Conservation (phyloP, 2,329 filamentous ascomycete genomes). For the Cercospora nicotianae region DNA sequence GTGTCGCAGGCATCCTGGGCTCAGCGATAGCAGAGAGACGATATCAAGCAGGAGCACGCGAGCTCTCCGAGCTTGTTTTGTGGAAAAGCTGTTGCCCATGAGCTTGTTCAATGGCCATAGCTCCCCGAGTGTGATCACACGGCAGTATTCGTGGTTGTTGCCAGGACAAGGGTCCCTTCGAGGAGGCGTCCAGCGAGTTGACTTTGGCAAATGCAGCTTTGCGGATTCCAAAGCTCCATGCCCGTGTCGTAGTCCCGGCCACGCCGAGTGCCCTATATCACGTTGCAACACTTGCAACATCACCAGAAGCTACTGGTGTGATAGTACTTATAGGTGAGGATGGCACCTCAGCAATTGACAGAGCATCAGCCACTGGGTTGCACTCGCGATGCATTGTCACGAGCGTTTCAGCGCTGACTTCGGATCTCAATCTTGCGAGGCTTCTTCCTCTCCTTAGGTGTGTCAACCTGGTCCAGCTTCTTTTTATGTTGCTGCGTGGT, state of each 20-base stretch:
- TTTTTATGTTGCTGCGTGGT: neutral
- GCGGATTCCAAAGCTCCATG: neutral
- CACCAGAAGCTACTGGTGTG: neutral
- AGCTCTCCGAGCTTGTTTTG: neutral
- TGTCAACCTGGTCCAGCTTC: neutral
- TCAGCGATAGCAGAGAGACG: neutral
- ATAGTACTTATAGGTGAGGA: neutral
- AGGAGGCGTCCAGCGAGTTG: neutral
- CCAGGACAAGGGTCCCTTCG: neutral
- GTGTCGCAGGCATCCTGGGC: neutral
- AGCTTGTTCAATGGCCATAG: neutral
- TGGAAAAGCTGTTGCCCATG: neutral
- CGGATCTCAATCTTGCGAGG: slow-evolving; percentile 27
- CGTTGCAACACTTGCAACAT: slow-evolving; percentile 1
- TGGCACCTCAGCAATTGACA: neutral
- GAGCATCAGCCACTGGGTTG: neutral
- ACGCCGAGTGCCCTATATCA: neutral
- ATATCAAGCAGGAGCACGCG: neutral
- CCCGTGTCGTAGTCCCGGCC: neutral
- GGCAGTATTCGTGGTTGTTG: slow-evolving; percentile 1
- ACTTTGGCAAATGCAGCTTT: neutral
- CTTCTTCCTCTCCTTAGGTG: slow-evolving; percentile 16
- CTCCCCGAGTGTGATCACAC: neutral
- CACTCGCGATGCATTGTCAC: neutral
- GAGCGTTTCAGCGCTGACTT: slow-evolving; percentile 25